phyloP scores from a whole-genome alignment of 805 yeast species.

The Vanderwaltozyma tropicalis region DNA sequence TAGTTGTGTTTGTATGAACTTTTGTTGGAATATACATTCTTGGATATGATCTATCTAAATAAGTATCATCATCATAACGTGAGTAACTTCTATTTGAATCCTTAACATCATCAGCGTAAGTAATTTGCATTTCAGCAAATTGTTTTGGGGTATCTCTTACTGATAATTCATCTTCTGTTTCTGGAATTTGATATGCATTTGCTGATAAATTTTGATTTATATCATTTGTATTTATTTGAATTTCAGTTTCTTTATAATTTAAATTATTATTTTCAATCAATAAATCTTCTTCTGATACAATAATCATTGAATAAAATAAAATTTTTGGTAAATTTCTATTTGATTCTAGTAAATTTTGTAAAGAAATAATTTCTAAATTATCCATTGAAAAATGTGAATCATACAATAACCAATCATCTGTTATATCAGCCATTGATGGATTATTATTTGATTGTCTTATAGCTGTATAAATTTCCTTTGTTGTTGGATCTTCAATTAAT shows the following conservation, averaged over 20 bases:
- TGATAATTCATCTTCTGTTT: slow-evolving; percentile 1
- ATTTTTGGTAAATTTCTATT: slow-evolving; percentile 9
- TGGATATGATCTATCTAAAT: slow-evolving; percentile 8
- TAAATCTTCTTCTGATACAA: not conserved
- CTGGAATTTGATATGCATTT: not conserved
- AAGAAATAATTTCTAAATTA: slow-evolving; percentile 21
- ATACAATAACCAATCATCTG: slow-evolving; percentile 34
- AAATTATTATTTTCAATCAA: not conserved
- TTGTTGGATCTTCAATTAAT: slow-evolving; percentile 18
- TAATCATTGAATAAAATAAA: slow-evolving; percentile 16
- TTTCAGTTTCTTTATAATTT: not conserved
- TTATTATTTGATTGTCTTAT: slow-evolving; percentile 24
- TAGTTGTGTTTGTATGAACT: slow-evolving; percentile 16
- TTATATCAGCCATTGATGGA: slow-evolving; percentile 22
- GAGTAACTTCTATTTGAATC: slow-evolving; percentile 26
- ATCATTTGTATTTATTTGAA: not conserved
- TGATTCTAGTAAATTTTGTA: slow-evolving; percentile 10
- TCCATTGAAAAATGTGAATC: slow-evolving; percentile 30
- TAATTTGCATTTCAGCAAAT: not conserved
- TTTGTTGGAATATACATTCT: slow-evolving; percentile 18
- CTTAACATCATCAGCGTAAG: slow-evolving; percentile 3
- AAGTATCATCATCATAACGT: slow-evolving; percentile 11
- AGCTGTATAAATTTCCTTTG: slow-evolving; percentile 24
- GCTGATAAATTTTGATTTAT: not conserved
- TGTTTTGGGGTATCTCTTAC: slow-evolving; percentile 9